Conservation (phyloP, 1,139 yeast genomes). For the Geotrichum carabidarum region DNA sequence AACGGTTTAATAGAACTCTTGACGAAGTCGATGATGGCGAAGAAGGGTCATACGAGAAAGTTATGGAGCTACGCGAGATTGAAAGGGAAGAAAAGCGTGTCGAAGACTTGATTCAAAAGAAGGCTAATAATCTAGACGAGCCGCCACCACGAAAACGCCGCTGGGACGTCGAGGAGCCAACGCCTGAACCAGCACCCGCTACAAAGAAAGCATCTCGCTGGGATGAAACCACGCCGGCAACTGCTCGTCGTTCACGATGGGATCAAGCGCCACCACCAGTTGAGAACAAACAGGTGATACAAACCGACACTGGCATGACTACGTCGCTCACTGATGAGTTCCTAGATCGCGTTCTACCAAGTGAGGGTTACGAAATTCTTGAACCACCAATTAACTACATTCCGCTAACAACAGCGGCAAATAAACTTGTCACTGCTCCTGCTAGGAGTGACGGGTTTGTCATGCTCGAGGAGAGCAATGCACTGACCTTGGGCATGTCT, state of each 20-base stretch:
- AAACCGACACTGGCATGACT: constrained; percentile 4
- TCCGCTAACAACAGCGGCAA: constrained; percentile 31
- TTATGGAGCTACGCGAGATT: constrained; percentile 33
- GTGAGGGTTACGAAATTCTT: constrained; percentile 46
- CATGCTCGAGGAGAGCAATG: constrained; percentile 34
- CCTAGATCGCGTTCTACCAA: constrained; percentile 51
- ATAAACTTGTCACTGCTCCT: constrained; percentile 37
- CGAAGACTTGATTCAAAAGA: constrained; percentile 28
- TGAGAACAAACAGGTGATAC: constrained; percentile 30
- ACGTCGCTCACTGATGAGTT: constrained; percentile 47
- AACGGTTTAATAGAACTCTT: constrained; percentile 39
- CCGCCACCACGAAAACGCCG: constrained; percentile 22
- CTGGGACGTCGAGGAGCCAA: constrained; percentile 18
- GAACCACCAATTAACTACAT: constrained; percentile 47
- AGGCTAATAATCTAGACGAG: constrained; percentile 18
- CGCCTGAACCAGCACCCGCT: constrained; percentile 20
- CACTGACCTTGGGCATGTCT: constrained; percentile 30
- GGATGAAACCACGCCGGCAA: constrained; percentile 21
- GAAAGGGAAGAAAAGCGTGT: constrained; percentile 36
- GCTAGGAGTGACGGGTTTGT: constrained; percentile 36
- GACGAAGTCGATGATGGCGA: constrained; percentile 28
- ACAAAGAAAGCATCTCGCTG: constrained; percentile 23
- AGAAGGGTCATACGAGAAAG: constrained; percentile 27
- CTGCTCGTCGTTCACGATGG: constrained; percentile 29
- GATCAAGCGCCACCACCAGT: constrained; percentile 38